These are phyloP conservation scores for Phytophthora niederhauseri DNA, from an alignment of 352 stramenopile species.

Conservation along the genomic window DNA sequence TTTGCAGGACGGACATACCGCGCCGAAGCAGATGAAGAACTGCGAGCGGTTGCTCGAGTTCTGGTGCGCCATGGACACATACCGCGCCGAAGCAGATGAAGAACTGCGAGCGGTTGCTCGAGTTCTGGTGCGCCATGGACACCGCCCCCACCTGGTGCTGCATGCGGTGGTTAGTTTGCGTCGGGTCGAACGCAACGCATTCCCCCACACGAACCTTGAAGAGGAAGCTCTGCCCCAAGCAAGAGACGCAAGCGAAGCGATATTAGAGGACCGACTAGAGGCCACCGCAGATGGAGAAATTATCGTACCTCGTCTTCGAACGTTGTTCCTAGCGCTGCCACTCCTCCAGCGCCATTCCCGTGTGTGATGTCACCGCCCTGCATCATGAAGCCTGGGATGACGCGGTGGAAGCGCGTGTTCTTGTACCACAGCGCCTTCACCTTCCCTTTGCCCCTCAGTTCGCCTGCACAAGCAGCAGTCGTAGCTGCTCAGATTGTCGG, in stretches of 20 bases:
- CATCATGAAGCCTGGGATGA: slow-evolving; percentile 99
- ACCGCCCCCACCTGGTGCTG: slow-evolving; percentile 93
- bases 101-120: slow-evolving; percentile 99
- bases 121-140: slow-evolving; percentile 97
- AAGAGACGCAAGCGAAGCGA: not conserved
- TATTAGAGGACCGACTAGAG: too few relatives aligned
- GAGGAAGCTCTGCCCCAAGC: slow-evolving; percentile 82
- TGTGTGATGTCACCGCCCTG: slow-evolving; percentile 95
- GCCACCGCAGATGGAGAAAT: too few relatives aligned
- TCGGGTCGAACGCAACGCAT: not conserved
- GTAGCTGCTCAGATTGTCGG: not conserved
- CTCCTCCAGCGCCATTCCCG: slow-evolving; percentile 93
- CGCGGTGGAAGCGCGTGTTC: slow-evolving; percentile 95
- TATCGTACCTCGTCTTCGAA: slow-evolving; percentile 95
- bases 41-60: slow-evolving; percentile 97
- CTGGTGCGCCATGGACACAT: slow-evolving; percentile 88
- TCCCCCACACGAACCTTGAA: slow-evolving; percentile 53
- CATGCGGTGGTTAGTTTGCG: not conserved
- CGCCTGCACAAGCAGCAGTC: slow-evolving; percentile 27
- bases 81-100: slow-evolving; percentile 96
- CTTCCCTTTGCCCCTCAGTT: slow-evolving; percentile 58
- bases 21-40: slow-evolving; percentile 98
- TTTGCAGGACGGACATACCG: slow-evolving; percentile 35
- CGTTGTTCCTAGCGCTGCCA: slow-evolving; percentile 93
- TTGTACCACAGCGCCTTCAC: slow-evolving; percentile 91